phyloP scores from a whole-genome alignment of 1,139 yeast species.

The Kodamaea sp. region DNA sequence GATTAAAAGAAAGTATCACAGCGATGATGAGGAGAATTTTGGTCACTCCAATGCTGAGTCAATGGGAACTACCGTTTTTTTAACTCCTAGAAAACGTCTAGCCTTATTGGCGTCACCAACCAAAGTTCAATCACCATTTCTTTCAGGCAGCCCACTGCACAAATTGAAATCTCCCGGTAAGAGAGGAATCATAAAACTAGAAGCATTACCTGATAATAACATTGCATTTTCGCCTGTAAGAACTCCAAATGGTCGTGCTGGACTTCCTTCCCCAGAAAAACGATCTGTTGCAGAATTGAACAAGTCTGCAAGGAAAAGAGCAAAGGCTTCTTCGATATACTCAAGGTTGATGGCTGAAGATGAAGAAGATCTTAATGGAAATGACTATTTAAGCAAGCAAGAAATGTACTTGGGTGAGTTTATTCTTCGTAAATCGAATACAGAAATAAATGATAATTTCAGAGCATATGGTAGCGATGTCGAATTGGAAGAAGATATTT shows the following conservation, averaged over 20 bases:
- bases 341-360: constrained; percentile 35
- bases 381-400: constrained; percentile 25
- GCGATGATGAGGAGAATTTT: constrained; percentile 2
- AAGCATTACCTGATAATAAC: constrained; percentile 3
- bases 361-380: constrained; percentile 24
- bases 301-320: constrained; percentile 49
- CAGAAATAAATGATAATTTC: constrained; percentile 8
- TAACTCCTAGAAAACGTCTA: constrained; percentile 6
- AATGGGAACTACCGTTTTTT: background rate
- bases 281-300: constrained; percentile 41
- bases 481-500: constrained; percentile 28
- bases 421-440: constrained; percentile 28
- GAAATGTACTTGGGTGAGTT: constrained; percentile 48
- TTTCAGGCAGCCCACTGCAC: background rate
- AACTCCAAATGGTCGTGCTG: constrained; percentile 46
- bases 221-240: constrained; percentile 25
- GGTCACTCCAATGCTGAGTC: background rate
- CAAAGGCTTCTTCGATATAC: constrained; percentile 30
- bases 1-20: background rate
- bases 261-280: constrained; percentile 43
- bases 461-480: constrained; percentile 29
- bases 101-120: constrained; percentile 5
- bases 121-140: constrained; percentile 6
- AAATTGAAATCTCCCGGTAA: constrained; percentile 19
- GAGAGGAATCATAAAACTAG: constrained; percentile 21